These are phyloP conservation scores for Kalmusia sp. DNA, from an alignment of 2,329 filamentous ascomycete genomes.

Conservation along the genomic window DNA sequence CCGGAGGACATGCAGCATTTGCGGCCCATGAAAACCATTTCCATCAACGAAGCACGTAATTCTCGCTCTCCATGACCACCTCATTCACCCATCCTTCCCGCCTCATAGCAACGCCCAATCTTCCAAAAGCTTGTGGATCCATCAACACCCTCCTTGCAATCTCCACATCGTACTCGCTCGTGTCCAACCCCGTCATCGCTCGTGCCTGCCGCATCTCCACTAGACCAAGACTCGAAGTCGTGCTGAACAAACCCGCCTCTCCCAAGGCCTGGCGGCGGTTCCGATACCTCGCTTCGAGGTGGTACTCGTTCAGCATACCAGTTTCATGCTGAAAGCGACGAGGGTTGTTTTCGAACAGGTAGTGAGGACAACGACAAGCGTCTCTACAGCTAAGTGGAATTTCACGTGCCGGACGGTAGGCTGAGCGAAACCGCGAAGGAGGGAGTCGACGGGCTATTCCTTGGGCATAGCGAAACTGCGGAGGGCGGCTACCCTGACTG, in stretches of 20 bases:
- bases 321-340: background rate
- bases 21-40: background rate
- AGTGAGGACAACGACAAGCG: background rate
- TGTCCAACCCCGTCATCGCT: slow-evolving; percentile 11
- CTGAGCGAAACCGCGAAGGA: background rate
- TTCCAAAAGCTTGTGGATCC: slow-evolving; percentile 15
- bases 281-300: background rate
- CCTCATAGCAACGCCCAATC: slow-evolving; percentile 10
- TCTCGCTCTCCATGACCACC: background rate
- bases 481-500: no score
- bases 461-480: background rate
- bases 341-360: background rate
- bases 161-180: slow-evolving; percentile 10
- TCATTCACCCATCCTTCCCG: slow-evolving; percentile 2
- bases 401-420: background rate
- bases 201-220: slow-evolving; percentile 19
- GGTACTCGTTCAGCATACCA: background rate
- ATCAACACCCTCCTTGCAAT: slow-evolving; percentile 12
- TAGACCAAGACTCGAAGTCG: slow-evolving; percentile 2
- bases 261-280: background rate
- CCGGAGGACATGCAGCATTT: background rate
- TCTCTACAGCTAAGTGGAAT: background rate
- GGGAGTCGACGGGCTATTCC: no score
- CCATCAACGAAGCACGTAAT: slow-evolving; percentile 1
- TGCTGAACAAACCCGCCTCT: background rate